A percentile compares a stretch with the other conserved stretches of the same genome.
phyloP scores from a whole-genome alignment of 2,329 filamentous ascomycete species.

The Trichoderma atroviride region DNA sequence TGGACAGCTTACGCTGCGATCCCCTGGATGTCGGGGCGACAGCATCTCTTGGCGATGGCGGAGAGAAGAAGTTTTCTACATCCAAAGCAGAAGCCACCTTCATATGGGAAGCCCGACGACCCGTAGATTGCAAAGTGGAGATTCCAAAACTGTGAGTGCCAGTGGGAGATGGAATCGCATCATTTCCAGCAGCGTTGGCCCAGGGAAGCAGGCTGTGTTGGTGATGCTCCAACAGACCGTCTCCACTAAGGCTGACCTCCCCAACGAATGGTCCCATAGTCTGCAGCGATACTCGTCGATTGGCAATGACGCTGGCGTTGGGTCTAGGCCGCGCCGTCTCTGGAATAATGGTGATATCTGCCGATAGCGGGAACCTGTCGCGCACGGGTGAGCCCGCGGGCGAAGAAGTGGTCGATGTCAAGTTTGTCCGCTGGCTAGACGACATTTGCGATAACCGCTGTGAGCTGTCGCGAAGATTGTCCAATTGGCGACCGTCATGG shows the following conservation, averaged over 20 bases:
- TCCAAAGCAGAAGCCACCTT: slow-evolving; percentile 35
- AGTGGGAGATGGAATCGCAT: slow-evolving; percentile 24
- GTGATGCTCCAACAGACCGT: background rate
- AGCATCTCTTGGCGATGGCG: slow-evolving; percentile 30
- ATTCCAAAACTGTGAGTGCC: slow-evolving; percentile 58
- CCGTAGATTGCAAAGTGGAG: slow-evolving; percentile 52
- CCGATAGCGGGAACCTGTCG: slow-evolving; percentile 48
- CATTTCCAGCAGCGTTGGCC: slow-evolving; percentile 22
- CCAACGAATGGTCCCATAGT: slow-evolving; percentile 50
- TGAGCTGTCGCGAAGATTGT: slow-evolving; percentile 58
- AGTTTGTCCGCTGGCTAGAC: slow-evolving; percentile 60
- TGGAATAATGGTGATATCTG: slow-evolving; percentile 30
- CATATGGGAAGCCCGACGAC: slow-evolving; percentile 49
- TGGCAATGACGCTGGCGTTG: slow-evolving; percentile 55
- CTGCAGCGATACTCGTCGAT: slow-evolving; percentile 57
- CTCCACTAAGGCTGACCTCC: slow-evolving; percentile 8
- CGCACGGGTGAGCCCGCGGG: slow-evolving; percentile 59
- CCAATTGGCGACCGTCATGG: slow-evolving; percentile 60
- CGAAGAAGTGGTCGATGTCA: slow-evolving; percentile 62
- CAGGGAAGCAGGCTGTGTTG: slow-evolving; percentile 29
- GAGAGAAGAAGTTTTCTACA: slow-evolving; percentile 16
- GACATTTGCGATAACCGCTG: slow-evolving; percentile 63
- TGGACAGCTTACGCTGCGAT: slow-evolving; percentile 46
- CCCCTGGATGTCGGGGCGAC: slow-evolving; percentile 29
- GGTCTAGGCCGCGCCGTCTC: slow-evolving; percentile 50